phyloP scores from a whole-genome alignment of 305 asterid genomes.

The Coffea humblotiana region DNA sequence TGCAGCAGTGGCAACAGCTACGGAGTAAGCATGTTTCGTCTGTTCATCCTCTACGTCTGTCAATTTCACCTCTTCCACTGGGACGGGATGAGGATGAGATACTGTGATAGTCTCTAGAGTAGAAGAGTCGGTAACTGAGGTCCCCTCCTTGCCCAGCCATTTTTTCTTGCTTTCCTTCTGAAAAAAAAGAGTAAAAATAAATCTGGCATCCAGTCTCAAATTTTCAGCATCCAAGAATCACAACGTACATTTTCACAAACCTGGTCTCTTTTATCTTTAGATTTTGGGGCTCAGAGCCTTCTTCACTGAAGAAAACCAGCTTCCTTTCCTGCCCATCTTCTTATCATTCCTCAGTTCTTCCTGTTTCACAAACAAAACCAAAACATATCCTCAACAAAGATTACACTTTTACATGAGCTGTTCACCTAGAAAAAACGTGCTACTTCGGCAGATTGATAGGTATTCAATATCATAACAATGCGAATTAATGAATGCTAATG shows the following conservation, averaged over 20 bases:
- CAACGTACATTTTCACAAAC: conserved; percentile 27
- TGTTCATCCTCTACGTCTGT: conserved; percentile 62
- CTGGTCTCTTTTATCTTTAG: conserved; percentile 56
- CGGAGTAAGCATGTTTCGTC: conserved; percentile 63
- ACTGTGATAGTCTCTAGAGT: conserved; percentile 40
- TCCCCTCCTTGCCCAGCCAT: conserved; percentile 50
- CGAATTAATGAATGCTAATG: neutral
- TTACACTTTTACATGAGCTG: neutral
- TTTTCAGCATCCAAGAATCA: neutral
- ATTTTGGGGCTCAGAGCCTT: conserved; percentile 80
- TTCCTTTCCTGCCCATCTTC: conserved; percentile 79
- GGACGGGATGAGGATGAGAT: conserved; percentile 52
- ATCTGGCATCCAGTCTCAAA: neutral
- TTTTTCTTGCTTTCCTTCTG: conserved; percentile 54
- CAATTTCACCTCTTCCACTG: conserved; percentile 54
- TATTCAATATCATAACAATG: neutral
- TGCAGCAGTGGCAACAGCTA: conserved; percentile 72
- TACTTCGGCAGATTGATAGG: neutral
- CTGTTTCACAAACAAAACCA: conserved; percentile 4
- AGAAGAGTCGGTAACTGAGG: conserved; percentile 41
- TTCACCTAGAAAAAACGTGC: neutral
- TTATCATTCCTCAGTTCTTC: conserved; percentile 41
- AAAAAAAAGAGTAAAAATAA: neutral
- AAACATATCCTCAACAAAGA: neutral
- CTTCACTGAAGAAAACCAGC: conserved; percentile 90